Percentiles rank a stretch among this genome's conserved stretches.
Conservation (phyloP, 2,329 filamentous ascomycete species). For the Aaosphaeria pasadenensis region DNA sequence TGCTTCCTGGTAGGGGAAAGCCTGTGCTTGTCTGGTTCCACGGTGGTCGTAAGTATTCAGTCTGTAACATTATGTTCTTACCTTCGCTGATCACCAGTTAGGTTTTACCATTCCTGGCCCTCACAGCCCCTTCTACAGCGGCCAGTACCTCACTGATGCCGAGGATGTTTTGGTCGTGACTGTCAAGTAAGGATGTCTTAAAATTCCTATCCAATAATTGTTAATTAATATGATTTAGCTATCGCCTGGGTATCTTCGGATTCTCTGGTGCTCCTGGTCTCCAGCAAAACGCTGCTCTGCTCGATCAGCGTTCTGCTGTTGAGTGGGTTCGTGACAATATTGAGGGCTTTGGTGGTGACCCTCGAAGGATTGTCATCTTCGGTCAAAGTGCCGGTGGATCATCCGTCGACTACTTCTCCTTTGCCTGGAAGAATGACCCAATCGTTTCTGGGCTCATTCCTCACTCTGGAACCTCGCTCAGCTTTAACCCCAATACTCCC, state of each 20-base stretch:
- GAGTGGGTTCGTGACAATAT: slow-evolving; percentile 44
- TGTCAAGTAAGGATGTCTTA: slow-evolving; percentile 6
- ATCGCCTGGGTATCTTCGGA: slow-evolving; percentile 39
- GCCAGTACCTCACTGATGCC: slow-evolving; percentile 21
- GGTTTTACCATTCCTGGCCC: neutral
- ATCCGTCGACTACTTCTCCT: slow-evolving; percentile 49
- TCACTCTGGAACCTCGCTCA: slow-evolving; percentile 46
- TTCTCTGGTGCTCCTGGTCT: slow-evolving; percentile 36
- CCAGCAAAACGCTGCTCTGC: slow-evolving; percentile 35
- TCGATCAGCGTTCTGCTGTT: slow-evolving; percentile 23
- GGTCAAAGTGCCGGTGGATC: slow-evolving; percentile 40
- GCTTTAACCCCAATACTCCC: slow-evolving; percentile 24
- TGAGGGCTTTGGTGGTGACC: slow-evolving; percentile 39
- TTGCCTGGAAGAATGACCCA: slow-evolving; percentile 47
- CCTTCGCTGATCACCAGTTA: neutral
- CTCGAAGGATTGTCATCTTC: slow-evolving; percentile 36
- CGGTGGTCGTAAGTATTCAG: neutral
- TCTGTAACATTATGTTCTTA: slow-evolving; percentile 11
- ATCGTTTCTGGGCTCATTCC: slow-evolving; percentile 49
- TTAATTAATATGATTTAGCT: slow-evolving; percentile 5
- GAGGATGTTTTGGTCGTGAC: slow-evolving; percentile 29
- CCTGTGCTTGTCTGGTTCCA: neutral
- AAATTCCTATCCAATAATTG: too few species aligned
- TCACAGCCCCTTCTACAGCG: slow-evolving; percentile 5
- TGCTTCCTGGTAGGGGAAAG: neutral